These are phyloP conservation scores for Termitomyces sp. DNA, from an alignment of 768 basidiomycete species.

Conservation along the genomic window DNA sequence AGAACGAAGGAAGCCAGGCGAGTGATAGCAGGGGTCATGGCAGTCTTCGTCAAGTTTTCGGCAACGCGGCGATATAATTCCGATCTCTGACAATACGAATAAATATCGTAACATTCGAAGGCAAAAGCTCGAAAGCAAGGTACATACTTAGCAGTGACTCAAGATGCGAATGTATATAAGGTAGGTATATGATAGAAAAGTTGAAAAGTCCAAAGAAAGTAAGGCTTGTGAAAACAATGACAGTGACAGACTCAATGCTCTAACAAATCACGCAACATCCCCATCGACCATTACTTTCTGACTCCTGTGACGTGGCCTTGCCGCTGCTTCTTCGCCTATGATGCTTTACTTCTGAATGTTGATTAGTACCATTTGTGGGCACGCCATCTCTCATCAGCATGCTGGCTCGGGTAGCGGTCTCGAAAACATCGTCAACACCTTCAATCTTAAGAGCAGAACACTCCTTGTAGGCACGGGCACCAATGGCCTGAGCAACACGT, in stretches of 20 bases:
- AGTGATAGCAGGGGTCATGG: constrained; percentile 10
- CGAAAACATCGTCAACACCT: constrained; percentile 96
- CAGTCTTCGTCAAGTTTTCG: not conserved
- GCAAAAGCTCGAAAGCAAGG: constrained; percentile 10
- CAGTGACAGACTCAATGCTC: not conserved
- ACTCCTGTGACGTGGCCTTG: constrained; percentile 33
- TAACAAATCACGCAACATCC: constrained; percentile 71
- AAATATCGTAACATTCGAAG: not conserved
- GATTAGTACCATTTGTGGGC: constrained; percentile 36
- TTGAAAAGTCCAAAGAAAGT: constrained; percentile 18
- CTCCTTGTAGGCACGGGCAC: constrained; percentile 92
- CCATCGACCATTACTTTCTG: constrained; percentile 50
- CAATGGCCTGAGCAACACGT: constrained; percentile 75
- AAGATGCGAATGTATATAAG: constrained; percentile 21
- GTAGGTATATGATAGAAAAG: constrained; percentile 21
- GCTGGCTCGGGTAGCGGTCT: constrained; percentile 92
- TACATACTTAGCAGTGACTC: constrained; percentile 19
- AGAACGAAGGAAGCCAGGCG: constrained; percentile 10
- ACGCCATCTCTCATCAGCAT: constrained; percentile 93
- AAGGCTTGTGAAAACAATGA: constrained; percentile 4
- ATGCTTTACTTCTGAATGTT: constrained; percentile 34
- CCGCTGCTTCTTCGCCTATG: constrained; percentile 52
- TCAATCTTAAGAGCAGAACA: constrained; percentile 87
- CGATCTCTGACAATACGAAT: not conserved
- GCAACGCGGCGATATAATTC: not conserved